A percentile compares a stretch with the other conserved stretches of the same genome.
Conservation (phyloP, 495 filamentous ascomycete species). For the Geopyxis carbonaria region DNA sequence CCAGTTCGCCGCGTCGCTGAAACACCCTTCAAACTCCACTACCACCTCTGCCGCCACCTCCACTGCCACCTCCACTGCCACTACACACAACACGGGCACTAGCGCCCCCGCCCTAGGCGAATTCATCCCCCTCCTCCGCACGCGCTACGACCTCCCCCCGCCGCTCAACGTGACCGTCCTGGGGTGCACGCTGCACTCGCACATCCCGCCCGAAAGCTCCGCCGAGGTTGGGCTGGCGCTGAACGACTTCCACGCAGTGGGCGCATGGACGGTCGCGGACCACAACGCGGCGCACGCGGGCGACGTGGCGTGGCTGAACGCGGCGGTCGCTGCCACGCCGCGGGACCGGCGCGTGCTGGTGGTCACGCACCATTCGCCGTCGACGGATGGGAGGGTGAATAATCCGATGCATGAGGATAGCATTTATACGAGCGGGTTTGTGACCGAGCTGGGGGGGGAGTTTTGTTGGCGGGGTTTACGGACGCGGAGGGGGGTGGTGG, state of each 20-base stretch:
- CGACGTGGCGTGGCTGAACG: constrained; percentile 31
- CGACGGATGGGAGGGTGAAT: constrained; percentile 26
- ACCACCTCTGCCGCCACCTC: no score
- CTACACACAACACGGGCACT: no score
- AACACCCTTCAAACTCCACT: no score
- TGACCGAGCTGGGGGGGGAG: constrained; percentile 29
- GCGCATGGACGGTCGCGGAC: constrained; percentile 29
- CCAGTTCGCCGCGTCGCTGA: no score
- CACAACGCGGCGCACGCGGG: constrained; percentile 31
- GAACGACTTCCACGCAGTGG: constrained; percentile 35
- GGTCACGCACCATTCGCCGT: constrained; percentile 37
- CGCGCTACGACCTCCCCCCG: constrained; percentile 27
- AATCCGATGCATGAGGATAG: constrained; percentile 28
- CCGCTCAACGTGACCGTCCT: constrained; percentile 33
- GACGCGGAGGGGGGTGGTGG: no score
- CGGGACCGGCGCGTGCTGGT: constrained; percentile 25
- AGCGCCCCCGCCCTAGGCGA: constrained; percentile 19
- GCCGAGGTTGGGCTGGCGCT: constrained; percentile 29
- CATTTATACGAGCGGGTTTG: constrained; percentile 32
- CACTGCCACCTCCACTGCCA: no score
- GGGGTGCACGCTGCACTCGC: constrained; percentile 41
- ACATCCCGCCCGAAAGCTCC: constrained; percentile 26
- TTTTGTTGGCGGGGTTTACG: no score
- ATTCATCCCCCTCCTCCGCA: constrained; percentile 31
- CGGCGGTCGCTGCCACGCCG: constrained; percentile 24